These are phyloP conservation scores for Peniophora sp. DNA, from an alignment of 1,284 basidiomycete species.

Conservation along the genomic window DNA sequence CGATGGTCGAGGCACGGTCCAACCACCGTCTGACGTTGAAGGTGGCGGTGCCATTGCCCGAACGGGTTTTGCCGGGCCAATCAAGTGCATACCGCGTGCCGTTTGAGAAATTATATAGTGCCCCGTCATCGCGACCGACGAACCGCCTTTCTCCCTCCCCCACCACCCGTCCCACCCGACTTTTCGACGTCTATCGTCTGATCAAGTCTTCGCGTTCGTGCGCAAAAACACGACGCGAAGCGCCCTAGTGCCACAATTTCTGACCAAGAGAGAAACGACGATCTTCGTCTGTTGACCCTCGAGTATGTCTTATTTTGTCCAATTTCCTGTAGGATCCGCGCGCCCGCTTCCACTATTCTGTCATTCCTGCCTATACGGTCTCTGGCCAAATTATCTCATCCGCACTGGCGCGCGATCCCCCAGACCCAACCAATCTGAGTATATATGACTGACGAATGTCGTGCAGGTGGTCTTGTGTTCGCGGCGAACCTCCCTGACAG, in stretches of 20 bases:
- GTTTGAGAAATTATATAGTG: not conserved
- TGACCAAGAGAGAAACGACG: constrained; percentile 67
- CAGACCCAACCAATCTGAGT: too few relatives aligned
- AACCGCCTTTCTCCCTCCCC: constrained; percentile 1
- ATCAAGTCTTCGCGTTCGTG: constrained; percentile 27
- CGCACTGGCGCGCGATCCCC: too few relatives aligned
- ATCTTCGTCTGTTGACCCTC: constrained; percentile 76
- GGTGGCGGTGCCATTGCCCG: too few relatives aligned
- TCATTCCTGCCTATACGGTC: too few relatives aligned
- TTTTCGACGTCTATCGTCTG: not conserved
- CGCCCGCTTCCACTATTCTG: too few relatives aligned
- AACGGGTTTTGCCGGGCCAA: too few relatives aligned
- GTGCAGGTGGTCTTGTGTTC: constrained; percentile 71
- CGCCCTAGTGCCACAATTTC: constrained; percentile 46
- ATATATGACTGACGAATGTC: not conserved
- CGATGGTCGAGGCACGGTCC: too few relatives aligned
- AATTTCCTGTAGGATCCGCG: too few relatives aligned
- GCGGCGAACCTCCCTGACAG: constrained; percentile 79
- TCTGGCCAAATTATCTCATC: too few relatives aligned
- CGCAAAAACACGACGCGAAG: constrained; percentile 29
- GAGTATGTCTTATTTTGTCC: constrained; percentile 41
- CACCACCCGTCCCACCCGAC: constrained; percentile 3
- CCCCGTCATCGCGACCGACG: not conserved
- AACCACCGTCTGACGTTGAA: too few relatives aligned
- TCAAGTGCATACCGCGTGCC: too few relatives aligned